Percentiles rank a stretch among this genome's conserved stretches.
These are phyloP conservation scores for Perkinsus marinus DNA, from an alignment of 169 alveolate species.

Conservation along the genomic window DNA sequence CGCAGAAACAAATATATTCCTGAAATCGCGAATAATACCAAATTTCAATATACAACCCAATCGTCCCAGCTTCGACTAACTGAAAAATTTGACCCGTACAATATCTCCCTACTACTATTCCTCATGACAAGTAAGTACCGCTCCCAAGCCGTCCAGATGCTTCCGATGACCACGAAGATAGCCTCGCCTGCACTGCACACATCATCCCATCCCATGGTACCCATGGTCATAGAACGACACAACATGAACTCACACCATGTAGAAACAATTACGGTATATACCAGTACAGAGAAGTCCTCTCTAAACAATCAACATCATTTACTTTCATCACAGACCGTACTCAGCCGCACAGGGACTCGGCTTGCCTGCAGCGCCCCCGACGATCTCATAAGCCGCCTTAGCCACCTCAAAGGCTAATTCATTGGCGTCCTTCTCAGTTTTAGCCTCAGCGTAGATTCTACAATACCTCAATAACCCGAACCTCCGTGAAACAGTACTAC, in stretches of 20 bases:
- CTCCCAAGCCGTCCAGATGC: too few species aligned
- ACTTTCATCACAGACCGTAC: neutral
- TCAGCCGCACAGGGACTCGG: neutral
- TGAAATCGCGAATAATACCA: too few species aligned
- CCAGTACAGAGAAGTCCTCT: neutral
- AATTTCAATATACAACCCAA: too few species aligned
- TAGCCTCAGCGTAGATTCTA: constrained; percentile 21
- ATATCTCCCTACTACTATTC: too few species aligned
- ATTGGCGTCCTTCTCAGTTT: neutral
- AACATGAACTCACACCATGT: neutral
- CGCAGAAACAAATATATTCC: too few species aligned
- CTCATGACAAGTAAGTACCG: too few species aligned
- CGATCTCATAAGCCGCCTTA: neutral
- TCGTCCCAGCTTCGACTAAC: too few species aligned
- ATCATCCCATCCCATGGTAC: too few species aligned
- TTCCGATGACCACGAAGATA: too few species aligned
- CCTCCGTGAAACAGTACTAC: constrained; percentile 9
- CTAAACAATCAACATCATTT: neutral
- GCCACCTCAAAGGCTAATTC: neutral
- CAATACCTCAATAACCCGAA: constrained; percentile 11
- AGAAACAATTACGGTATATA: neutral
- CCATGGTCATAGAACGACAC: neutral
- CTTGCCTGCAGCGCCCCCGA: neutral
- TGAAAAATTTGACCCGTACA: too few species aligned
- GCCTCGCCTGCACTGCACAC: too few species aligned